phyloP scores from a whole-genome alignment of 1,284 basidiomycete genomes.

The Testicularia cyperi region DNA sequence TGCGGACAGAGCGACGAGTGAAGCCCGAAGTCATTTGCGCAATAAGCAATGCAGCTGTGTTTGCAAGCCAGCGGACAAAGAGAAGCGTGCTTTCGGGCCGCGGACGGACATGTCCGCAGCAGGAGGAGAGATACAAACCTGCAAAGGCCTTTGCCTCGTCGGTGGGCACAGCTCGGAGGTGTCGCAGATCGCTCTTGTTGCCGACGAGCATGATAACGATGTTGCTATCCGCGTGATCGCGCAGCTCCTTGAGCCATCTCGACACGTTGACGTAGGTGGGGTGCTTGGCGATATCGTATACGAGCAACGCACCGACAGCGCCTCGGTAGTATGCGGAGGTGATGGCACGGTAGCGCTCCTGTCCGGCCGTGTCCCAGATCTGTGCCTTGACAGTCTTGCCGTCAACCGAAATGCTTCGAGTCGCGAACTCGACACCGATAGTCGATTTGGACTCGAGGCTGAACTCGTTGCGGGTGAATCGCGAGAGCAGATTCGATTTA shows the following conservation, averaged over 20 bases:
- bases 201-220: conserved; percentile 65
- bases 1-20: neutral
- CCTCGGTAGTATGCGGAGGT: conserved; percentile 96
- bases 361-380: conserved; percentile 98
- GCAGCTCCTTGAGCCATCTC: conserved; percentile 96
- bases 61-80: no score
- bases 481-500: conserved; percentile 70
- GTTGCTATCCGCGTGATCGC: conserved; percentile 65
- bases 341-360: conserved; percentile 98
- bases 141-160: conserved; percentile 65
- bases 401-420: conserved; percentile 90
- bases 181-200: conserved; percentile 95
- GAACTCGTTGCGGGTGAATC: conserved; percentile 98
- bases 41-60: no score
- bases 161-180: conserved; percentile 90
- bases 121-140: conserved; percentile 42
- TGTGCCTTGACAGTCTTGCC: conserved; percentile 97
- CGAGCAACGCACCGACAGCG: conserved; percentile 71
- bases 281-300: conserved; percentile 70
- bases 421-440: conserved; percentile 98
- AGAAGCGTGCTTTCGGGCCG: no score
- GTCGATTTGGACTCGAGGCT: conserved; percentile 93
- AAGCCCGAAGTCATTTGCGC: no score
- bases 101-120: no score
- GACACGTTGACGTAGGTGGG: conserved; percentile 92